Base-by-base conservation (phyloP, 371 early-diverging fungal species). In the Lichtheimia hyalospora region DNA sequence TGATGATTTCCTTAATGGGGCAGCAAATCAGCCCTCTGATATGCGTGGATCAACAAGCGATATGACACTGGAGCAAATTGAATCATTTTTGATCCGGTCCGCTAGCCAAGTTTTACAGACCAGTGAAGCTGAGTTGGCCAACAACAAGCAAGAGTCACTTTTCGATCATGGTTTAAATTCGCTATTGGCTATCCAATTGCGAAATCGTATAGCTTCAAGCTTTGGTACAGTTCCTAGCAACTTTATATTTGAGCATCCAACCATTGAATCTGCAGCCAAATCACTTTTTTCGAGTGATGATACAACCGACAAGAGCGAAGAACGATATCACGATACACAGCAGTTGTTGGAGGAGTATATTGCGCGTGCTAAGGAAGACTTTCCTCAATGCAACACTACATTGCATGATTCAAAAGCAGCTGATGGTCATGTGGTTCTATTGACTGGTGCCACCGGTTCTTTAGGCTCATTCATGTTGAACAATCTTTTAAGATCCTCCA, bases 371-470 rank as follows among this genome's bases (percentile, higher is more conserved):
- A 56, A 60, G 0, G 15, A 43, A 2, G 70, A 74, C 43, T 70
- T 71, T 61, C 58, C 43, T 1, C 7, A 44, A 34, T 2, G 58
- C 57, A 2, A 23, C 20, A 14, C 52, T 51, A 8, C 34, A 34
- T 0, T 10, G 4, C 57, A 59, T 23, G 34, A 34, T 34, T 10
- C 34, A 34, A 34, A 10, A 34, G 34, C 28, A 50, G 16, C 52
- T 10, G 61, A 44, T 6, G 12, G 43, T n/a, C 64, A 73, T 4
- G 68, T 73, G 0, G 58, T 77, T 14, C 20, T 81, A 15, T 48
- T 77, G 8, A 74, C 77, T 5, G 81, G 81, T 12, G 73, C 71
- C 0, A 81, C 75, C 42, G 77, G 81, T 1, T 69, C 74, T 5
- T 53, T 81, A 14, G 81, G 75, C 0, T 63, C 69, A 0, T 67